Evolutionary conservation across 2,329 filamentous ascomycete genomes (phyloP).

Genomic region (Simplicillium aogashimaense): DNA sequence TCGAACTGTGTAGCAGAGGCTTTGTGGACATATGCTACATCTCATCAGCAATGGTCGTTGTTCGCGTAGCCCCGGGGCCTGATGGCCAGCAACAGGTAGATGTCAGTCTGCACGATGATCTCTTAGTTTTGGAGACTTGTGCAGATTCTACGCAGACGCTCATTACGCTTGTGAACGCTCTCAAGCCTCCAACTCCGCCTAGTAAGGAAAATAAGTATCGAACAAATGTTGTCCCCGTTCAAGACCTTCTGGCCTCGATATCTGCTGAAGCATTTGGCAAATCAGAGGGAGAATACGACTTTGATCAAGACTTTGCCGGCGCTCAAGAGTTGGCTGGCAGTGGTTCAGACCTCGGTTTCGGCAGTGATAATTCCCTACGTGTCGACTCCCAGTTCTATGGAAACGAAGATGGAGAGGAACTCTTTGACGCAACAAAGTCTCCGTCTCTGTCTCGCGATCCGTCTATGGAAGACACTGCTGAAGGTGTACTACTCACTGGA

Average conservation of each 20-base stretch:
- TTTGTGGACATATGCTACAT: conserved; percentile 84
- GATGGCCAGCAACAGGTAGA: conserved; percentile 60
- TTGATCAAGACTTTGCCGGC: conserved; percentile 52
- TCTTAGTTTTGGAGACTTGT: conserved; percentile 87
- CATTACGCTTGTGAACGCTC: conserved; percentile 64
- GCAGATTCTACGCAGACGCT: conserved; percentile 95
- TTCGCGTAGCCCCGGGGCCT: conserved; percentile 45
- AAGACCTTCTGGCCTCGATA: conserved; percentile 85
- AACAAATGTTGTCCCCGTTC: conserved; percentile 74
- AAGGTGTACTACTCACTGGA: conserved; percentile 24
- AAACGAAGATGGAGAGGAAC: conserved; percentile 31
- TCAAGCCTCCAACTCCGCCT: conserved; percentile 75
- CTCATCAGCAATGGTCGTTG: conserved; percentile 63
- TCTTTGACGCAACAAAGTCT: conserved; percentile 35
- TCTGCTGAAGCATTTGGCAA: conserved; percentile 71
- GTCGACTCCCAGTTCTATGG: conserved; percentile 38
- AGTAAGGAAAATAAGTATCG: conserved; percentile 78
- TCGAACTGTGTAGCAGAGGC: conserved; percentile 52
- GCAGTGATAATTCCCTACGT: conserved; percentile 24
- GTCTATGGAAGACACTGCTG: conserved; percentile 24
- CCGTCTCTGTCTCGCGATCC: conserved; percentile 17
- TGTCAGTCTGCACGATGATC: conserved; percentile 72
- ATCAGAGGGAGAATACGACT: conserved; percentile 50
- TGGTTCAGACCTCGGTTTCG: conserved; percentile 18
- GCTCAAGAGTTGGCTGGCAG: conserved; percentile 37